Conservation (phyloP, 345 rosid species). For the Aquilaria yunnanensis region DNA sequence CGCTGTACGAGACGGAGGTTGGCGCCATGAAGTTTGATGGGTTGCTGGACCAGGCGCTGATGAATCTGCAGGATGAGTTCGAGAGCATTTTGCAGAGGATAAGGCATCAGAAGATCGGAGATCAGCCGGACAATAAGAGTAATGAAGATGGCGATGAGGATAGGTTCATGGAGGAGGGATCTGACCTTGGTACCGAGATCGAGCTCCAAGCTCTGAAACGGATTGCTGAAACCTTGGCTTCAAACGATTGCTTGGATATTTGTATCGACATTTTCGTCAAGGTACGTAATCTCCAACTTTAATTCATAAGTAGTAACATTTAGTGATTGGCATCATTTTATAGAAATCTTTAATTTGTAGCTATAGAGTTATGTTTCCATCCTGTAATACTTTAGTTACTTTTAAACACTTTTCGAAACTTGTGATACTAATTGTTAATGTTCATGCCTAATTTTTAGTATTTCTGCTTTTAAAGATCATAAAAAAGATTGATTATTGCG, state of each 20-base stretch:
- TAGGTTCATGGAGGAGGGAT: background rate
- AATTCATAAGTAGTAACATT: too few relatives aligned
- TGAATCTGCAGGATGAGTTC: conserved; percentile 52
- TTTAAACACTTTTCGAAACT: background rate
- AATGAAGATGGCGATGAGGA: conserved; percentile 1
- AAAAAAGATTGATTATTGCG: background rate
- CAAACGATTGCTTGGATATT: conserved; percentile 62
- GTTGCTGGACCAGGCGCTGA: conserved; percentile 56
- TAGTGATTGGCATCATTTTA: too few relatives aligned
- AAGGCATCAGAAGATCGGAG: conserved; percentile 36
- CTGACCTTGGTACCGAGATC: conserved; percentile 40
- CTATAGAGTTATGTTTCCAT: too few relatives aligned
- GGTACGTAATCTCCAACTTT: conserved; percentile 18
- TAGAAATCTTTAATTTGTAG: too few relatives aligned
- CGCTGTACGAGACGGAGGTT: conserved; percentile 43
- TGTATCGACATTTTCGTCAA: conserved; percentile 57
- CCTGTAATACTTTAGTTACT: too few relatives aligned
- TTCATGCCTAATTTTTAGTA: background rate
- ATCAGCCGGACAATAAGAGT: conserved; percentile 15
- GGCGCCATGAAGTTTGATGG: conserved; percentile 64
- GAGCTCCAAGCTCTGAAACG: conserved; percentile 37
- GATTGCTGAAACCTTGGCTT: conserved; percentile 40
- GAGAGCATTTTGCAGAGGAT: conserved; percentile 36
- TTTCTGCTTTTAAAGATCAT: background rate
- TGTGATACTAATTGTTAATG: background rate